Evolutionary conservation across 192 early-diverging fungal genomes (phyloP).

Genomic region (Backusella morwellensis): DNA sequence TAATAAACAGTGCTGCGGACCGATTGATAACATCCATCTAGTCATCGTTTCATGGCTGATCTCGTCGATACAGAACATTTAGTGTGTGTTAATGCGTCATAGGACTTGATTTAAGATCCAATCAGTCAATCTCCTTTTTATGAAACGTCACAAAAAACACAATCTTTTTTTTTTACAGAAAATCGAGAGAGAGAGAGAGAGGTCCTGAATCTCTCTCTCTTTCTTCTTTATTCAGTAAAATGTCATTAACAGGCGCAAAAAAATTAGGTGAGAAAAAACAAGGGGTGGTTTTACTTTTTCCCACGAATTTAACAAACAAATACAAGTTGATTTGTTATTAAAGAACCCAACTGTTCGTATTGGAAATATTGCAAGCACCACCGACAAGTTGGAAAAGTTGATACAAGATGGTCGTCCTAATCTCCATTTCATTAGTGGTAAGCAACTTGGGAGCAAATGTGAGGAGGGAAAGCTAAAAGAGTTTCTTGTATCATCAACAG

Average conservation of each 20-base stretch:
- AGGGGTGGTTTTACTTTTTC: background rate
- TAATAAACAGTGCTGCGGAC: background rate
- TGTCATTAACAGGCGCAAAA: background rate
- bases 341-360: slow-evolving; percentile 34
- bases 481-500: slow-evolving; percentile 18
- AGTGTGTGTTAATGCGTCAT: background rate
- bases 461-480: background rate
- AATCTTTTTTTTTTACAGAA: background rate
- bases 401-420: slow-evolving; percentile 43
- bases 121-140: background rate
- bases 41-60: too few relatives aligned
- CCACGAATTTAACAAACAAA: background rate
- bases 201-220: background rate
- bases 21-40: background rate
- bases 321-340: slow-evolving; percentile 18
- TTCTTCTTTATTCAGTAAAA: background rate
- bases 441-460: background rate
- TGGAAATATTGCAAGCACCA: slow-evolving; percentile 32
- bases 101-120: background rate
- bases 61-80: background rate
- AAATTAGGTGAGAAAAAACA: background rate
- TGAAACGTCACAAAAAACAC: background rate
- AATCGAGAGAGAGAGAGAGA: background rate
- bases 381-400: slow-evolving; percentile 48
- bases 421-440: slow-evolving; percentile 62